Evolutionary conservation across 306 rosid species (phyloP).

Genomic region (Vigna mungo): DNA sequence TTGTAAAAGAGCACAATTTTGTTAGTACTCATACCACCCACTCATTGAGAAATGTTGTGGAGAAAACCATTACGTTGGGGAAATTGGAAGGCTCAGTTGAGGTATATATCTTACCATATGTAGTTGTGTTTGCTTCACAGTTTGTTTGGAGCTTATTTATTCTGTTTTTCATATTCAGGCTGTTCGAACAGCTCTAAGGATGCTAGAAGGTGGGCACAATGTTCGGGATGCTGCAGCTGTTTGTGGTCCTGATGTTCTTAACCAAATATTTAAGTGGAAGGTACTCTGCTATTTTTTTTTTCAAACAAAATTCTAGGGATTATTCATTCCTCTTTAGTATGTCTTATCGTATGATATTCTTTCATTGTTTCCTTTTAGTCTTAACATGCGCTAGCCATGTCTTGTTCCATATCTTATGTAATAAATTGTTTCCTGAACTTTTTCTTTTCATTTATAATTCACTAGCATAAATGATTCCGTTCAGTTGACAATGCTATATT

Average conservation of each 20-base stretch:
- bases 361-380: background rate
- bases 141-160: conserved; percentile 19
- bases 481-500: conserved; percentile 33
- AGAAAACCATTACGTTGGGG: conserved; percentile 75
- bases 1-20: conserved; percentile 62
- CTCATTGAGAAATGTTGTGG: conserved; percentile 57
- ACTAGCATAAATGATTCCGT: conserved; percentile 24
- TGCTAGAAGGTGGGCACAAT: conserved; percentile 68
- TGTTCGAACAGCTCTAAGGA: conserved; percentile 76
- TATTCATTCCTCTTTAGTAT: conserved; percentile 5
- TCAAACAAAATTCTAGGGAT: background rate
- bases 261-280: conserved; percentile 84
- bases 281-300: conserved; percentile 50
- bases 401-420: conserved; percentile 22
- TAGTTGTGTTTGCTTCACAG: background rate
- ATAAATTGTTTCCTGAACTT: conserved; percentile 5
- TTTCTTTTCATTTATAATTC: background rate
- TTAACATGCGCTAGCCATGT: background rate
- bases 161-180: conserved; percentile 58
- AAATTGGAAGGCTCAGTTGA: conserved; percentile 87
- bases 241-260: conserved; percentile 74
- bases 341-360: conserved; percentile 18
- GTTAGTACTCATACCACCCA: conserved; percentile 60
- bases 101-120: conserved; percentile 48
- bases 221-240: conserved; percentile 77